These are phyloP conservation scores for Penicillium cosmopolitanum DNA, from an alignment of 495 filamentous ascomycete species.

Conservation along the genomic window DNA sequence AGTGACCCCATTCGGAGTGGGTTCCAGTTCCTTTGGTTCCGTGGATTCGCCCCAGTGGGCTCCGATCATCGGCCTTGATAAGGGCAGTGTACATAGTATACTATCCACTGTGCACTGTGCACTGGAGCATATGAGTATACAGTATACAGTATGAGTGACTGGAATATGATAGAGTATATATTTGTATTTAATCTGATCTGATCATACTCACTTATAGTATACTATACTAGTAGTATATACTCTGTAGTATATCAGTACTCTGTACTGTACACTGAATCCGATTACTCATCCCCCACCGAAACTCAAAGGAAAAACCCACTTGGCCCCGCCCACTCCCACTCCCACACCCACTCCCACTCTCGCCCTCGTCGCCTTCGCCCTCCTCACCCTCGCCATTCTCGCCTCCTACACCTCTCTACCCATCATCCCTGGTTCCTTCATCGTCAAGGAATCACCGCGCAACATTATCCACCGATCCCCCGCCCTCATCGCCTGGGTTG, in stretches of 20 bases:
- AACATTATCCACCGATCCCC: background rate
- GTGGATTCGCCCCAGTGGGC: constrained; percentile 13
- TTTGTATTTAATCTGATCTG: too few species aligned
- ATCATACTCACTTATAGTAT: too few species aligned
- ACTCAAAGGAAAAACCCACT: constrained; percentile 25
- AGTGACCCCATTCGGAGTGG: constrained; percentile 9
- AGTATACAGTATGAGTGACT: too few species aligned
- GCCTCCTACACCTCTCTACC: too few species aligned
- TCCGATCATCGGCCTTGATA: constrained; percentile 14
- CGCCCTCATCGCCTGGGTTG: constrained; percentile 7
- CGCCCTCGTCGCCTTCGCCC: too few species aligned
- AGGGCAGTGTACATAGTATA: too few species aligned
- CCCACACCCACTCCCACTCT: background rate
- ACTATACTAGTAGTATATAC: too few species aligned
- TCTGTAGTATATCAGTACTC: too few species aligned
- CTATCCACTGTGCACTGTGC: too few species aligned
- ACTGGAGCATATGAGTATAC: too few species aligned
- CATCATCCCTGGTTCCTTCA: background rate
- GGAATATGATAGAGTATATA: too few species aligned
- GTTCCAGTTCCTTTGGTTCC: background rate
- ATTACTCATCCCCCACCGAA: constrained; percentile 24
- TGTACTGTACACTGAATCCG: background rate
- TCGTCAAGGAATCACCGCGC: background rate
- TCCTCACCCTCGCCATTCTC: background rate
- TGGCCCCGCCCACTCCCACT: background rate